Base-by-base conservation (phyloP, 306 rosid genomes). In the Pyrus communis region DNA sequence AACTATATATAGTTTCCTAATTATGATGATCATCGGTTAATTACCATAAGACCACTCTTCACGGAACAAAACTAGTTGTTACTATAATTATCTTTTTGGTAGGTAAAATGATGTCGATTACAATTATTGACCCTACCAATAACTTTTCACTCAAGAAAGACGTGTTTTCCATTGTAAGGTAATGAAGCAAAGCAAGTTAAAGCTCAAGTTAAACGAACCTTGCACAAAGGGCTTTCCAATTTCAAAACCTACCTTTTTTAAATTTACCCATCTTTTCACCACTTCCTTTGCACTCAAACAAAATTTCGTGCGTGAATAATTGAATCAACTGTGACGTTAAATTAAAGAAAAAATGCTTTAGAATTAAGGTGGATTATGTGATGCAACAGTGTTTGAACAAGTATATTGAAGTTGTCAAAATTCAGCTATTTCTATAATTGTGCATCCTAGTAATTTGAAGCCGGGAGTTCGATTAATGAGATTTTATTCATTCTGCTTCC, bases 21-120 rank as follows among this genome's bases (percentile, higher is more conserved):
- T 58, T 58, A 51, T 51, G 55, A 51, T 51, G 55, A 15, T 15
- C 55, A 51, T 49, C 9, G 21, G 55, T 51, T 18, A 51, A 51
- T 51, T 51, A 19, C 21, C 55, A 51, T 51, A 51, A 4, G 3
- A 51, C 55, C 85, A 72, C 70, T 71, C 88, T 79, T 85, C 84
- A 77, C 80, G 84, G 87, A 75, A 46, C 60, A 65, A 73, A 42
- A 68, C 85, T 69, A 69, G 63, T 80, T 25, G 21, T 61, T 75
- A 77, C 57, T 71, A 83, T 80, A 30, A 61, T 78, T 30, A 52
- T 25, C 49, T 55, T 70, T 51, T 58, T 59, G 27, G 66, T 59
- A 35, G 67, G 5, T 10, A 22, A 67, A 71, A 79, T 79, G 82
- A 71, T 65, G 70, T 43, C 5, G 11, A 76, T 28, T 76, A 58